Base-by-base conservation (phyloP, 176 grass and related monocot genomes). In the Rhynchospora breviuscula region DNA sequence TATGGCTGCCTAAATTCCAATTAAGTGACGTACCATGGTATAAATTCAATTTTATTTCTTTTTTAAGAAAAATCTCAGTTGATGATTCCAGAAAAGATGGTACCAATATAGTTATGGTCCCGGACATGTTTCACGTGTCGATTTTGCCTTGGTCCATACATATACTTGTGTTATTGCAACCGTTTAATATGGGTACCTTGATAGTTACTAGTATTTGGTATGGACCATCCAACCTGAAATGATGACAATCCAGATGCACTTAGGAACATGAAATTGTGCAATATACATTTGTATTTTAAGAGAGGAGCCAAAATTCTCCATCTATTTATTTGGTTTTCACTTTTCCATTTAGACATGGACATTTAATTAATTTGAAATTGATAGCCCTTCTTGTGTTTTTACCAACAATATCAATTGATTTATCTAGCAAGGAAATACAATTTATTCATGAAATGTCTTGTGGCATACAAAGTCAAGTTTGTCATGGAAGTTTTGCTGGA, bases 41-140 rank as follows among this genome's bases (percentile, higher is more conserved):
- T 47, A 77, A 77, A 56, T 77, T 56, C 73, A 53, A 54, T 13
- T 8, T 77, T 31, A 7, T 19, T 13, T 77, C 17, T 31, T 54
- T 17, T 26, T 76, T 1, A 25, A 5, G 23, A 77, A 77, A 76
- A 77, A 15, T 11, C 49, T 31, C 22, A 21, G 26, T 77, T 54
- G 73, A 77, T 77, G 73, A 75, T 75, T 77, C 22, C 73, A 56
- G 73, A 77, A 23, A 54, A 76, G 72, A 73, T 23, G 49, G 49
- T 53, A 48, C 72, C 48, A 53, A 56, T 56, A 77, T 72, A 48
- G 4, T 77, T 76, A 75, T 51, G 69, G 69, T 13, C 69, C 45
- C 53, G 2, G 23, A 77, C 48, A 77, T 25, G 49, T 25, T 77
- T 77, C 12, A 12, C 8, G 43, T 10, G 46, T 74, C 45, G 12